Percentiles rank a stretch among this genome's conserved stretches.
phyloP scores from a whole-genome alignment of 2,329 filamentous ascomycete species.

The Aspergillus ustus region DNA sequence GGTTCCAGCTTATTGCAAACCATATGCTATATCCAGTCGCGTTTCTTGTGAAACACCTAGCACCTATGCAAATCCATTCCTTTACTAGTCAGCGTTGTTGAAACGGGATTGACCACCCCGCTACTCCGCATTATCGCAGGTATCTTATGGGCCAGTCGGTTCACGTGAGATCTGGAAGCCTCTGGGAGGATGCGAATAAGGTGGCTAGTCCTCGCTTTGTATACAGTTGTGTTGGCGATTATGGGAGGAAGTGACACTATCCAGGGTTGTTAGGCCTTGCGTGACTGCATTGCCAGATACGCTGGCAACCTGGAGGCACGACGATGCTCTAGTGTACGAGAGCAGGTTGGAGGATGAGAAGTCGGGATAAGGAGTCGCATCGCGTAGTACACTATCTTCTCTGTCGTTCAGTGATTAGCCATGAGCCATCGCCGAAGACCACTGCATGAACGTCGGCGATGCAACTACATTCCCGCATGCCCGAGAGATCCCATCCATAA shows the following conservation, averaged over 20 bases:
- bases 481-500: neutral
- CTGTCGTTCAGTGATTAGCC: neutral
- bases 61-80: no score
- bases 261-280: no score
- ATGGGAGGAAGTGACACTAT: neutral
- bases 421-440: neutral
- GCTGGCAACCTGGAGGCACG: neutral
- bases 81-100: no score
- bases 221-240: neutral
- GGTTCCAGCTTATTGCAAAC: no score
- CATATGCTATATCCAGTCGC: no score
- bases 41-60: no score
- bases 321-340: neutral
- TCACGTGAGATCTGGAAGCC: neutral
- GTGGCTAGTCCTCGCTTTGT: neutral
- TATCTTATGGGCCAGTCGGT: neutral
- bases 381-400: no score
- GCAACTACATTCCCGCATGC: neutral
- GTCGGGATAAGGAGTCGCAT: neutral
- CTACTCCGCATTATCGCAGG: neutral
- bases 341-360: neutral
- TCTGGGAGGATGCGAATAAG: neutral
- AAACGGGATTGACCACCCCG: neutral
- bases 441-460: neutral
- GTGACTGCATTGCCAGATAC: neutral